These are phyloP conservation scores for Ogataea dorogensis DNA, from an alignment of 805 yeast genomes.

Conservation along the genomic window DNA sequence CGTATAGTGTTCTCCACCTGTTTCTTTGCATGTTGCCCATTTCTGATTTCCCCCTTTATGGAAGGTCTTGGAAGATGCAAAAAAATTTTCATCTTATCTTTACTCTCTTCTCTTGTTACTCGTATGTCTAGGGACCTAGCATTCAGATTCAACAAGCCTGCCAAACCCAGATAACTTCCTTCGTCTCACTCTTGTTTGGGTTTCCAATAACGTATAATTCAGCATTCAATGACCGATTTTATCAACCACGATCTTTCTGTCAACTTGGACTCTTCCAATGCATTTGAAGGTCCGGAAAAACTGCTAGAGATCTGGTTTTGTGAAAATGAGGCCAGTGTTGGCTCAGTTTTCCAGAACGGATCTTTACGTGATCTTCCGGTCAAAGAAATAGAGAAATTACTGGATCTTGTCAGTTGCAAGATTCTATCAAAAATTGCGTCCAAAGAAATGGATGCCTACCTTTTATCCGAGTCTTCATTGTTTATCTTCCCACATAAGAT, in stretches of 20 bases:
- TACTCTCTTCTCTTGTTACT: not conserved
- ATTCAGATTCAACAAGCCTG: constrained; percentile 33
- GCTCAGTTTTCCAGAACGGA: constrained; percentile 18
- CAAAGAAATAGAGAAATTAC: constrained; percentile 64
- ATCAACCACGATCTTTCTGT: constrained; percentile 80
- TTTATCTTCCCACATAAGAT: constrained; percentile 86
- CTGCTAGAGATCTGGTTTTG: constrained; percentile 87
- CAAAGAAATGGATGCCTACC: constrained; percentile 69
- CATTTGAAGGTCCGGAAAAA: constrained; percentile 98
- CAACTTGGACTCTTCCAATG: constrained; percentile 80
- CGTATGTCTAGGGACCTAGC: constrained; percentile 33
- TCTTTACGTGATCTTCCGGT: constrained; percentile 64
- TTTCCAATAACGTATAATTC: constrained; percentile 5
- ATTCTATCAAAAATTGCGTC: constrained; percentile 77
- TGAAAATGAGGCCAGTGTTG: constrained; percentile 36
- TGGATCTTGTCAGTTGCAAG: constrained; percentile 85
- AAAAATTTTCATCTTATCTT: constrained; percentile 10
- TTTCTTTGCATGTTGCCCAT: too few relatives aligned
- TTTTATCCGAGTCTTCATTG: constrained; percentile 84
- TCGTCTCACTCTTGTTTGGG: constrained; percentile 20
- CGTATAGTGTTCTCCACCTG: too few relatives aligned
- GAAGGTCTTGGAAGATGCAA: too few relatives aligned
- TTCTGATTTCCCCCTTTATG: too few relatives aligned
- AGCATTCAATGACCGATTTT: constrained; percentile 27
- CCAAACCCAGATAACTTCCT: constrained; percentile 34